A percentile compares a stretch with the other conserved stretches of the same genome.
Evolutionary conservation across 2,329 filamentous ascomycete genomes (phyloP).

Genomic region (Didymosphaeria variabile): DNA sequence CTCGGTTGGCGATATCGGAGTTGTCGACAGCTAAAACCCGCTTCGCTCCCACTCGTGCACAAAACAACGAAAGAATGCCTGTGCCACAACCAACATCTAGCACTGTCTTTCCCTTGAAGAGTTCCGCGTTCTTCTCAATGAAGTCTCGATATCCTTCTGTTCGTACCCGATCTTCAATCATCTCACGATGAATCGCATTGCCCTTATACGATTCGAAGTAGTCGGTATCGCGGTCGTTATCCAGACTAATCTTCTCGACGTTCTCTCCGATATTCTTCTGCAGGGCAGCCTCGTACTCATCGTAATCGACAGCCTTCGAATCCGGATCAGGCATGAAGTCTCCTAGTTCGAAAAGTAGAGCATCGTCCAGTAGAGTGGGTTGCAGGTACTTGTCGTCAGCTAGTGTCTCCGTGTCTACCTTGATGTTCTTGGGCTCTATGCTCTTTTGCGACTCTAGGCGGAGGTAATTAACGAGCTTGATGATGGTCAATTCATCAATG

Average conservation of each 20-base stretch:
- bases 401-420: constrained; percentile 69
- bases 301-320: constrained; percentile 41
- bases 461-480: constrained; percentile 59
- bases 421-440: constrained; percentile 53
- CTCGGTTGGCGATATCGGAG: constrained; percentile 87
- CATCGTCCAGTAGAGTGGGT: constrained; percentile 88
- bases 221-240: constrained; percentile 62
- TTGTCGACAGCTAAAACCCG: constrained; percentile 92
- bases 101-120: constrained; percentile 86
- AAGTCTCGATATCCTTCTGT: constrained; percentile 95
- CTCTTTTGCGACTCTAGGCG: constrained; percentile 52
- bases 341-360: constrained; percentile 85
- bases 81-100: constrained; percentile 87
- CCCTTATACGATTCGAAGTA: constrained; percentile 71
- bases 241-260: constrained; percentile 39
- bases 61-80: constrained; percentile 93
- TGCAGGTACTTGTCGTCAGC: constrained; percentile 83
- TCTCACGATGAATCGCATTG: constrained; percentile 89
- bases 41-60: constrained; percentile 85
- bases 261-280: constrained; percentile 51
- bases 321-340: constrained; percentile 65
- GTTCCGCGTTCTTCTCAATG: constrained; percentile 87
- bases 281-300: constrained; percentile 50
- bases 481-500: constrained; percentile 43
- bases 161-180: constrained; percentile 89